Evolutionary conservation across 352 stramenopile species (phyloP), one percentile per base, ranked within the genome.

Genomic region (Globisporangium nodosum): DNA sequence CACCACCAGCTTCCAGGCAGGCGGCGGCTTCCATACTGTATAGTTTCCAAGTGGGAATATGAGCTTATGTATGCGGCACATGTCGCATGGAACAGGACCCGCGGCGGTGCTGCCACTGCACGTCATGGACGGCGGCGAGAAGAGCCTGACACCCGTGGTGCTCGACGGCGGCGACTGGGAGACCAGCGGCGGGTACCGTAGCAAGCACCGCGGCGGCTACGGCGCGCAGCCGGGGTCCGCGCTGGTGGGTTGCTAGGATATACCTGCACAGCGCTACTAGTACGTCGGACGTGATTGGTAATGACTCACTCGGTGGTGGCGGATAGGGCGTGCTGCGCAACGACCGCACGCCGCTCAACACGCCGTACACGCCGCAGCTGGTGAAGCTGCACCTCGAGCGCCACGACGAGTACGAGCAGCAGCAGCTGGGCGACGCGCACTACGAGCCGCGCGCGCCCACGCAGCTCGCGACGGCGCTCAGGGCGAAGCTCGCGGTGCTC

Each of bases 341-440:
- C 35, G 79, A 90, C 61, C 69, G 79, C 21, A 92, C 83, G 64
- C 83, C 83, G 50, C 65, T 92, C 7, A 92, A 92, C 58, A 92
- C 83, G 51, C 83, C 83, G 53, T 92, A 88, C 61, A 92, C 83
- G n/a, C 83, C 83, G 39, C 79, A 90, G 48, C 73, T 92, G n/a
- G 82, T 91, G 64, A 91, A 90, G 65, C 61, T 92, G 47, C 83
- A 92, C 35, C 58, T 92, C 47, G 74, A 73, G 49, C 68, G 69
- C 18, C 80, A 90, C 49, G 78, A 86, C 45, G 79, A 84, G 49
- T 76, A 84, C 56, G 63, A 78, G 12, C 58, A 80, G 54, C 56
- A 64, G 4, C 64, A 69, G 33, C 67, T 74, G 40, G 69, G 49
- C 5, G 70, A 70, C 27, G 52, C 56, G 5, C 64, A 63, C 11